Evolutionary conservation across 352 stramenopile genomes (phyloP), one percentile per base, ranked within the genome.

Genomic region (Phytophthora kernoviae): DNA sequence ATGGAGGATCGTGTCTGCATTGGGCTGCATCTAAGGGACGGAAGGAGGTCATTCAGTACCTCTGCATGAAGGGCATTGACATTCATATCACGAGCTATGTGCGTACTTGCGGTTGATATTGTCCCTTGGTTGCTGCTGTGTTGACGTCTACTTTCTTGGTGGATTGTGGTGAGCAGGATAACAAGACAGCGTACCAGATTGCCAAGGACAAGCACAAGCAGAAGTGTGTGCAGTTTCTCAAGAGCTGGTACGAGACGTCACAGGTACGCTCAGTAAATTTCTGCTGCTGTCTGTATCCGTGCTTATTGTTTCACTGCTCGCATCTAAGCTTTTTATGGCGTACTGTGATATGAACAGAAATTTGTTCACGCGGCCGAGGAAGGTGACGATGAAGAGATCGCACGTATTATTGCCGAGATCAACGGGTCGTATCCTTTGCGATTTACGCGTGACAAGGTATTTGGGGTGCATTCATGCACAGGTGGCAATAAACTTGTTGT

Each of bases 71-170:
- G 43, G 87, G 84, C 62, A 96, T 96, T 42, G 87, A 96, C 56
- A 88, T 96, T 40, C 85, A 96, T 58, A 73, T 92, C 58, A 96
- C 87, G 30, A 96, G 87, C 81, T 96, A 93, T 66, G 87, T 95
- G 74, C 62, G 84, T 77, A 10, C n/a, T 56, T 7, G 37, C 9
- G 39, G 41, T 24, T 21, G 42, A 22, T 44, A 34, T 6, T 22
- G 37, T 1, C 2, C 46, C 41, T 22, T 20, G 10, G 1, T 24
- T 20, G 21, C 10, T 7, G 20, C n/a, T 34, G 0, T 40, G n/a
- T 1, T 44, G 10, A 18, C 17, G 24, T 11, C 39, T 40, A 14
- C 1, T 42, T 2, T 58, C 21, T 18, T 42, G 32, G 45, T 17
- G 15, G 11, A 12, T 9, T 59, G 10, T 24, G 41, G 15, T 17